Conservation (phyloP, 2,329 filamentous ascomycete species). For the Dendrostoma leiphaemia region DNA sequence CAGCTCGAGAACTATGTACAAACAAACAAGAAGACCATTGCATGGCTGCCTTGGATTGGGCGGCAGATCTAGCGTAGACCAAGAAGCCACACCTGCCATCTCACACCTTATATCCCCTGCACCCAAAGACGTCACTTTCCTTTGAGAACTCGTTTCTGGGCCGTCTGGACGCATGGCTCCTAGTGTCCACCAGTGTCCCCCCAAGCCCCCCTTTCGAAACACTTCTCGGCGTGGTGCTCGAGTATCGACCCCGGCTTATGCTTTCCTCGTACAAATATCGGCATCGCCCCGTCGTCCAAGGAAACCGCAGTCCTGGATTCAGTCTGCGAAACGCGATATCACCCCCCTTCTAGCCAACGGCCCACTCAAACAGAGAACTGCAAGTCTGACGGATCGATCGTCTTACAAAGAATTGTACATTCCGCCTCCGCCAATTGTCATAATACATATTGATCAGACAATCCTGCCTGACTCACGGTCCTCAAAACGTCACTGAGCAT, state of each 20-base stretch:
- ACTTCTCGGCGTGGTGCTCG: too few species aligned
- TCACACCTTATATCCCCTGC: background rate
- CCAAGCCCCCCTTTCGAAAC: too few species aligned
- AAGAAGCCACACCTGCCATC: background rate
- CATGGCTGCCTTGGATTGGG: background rate
- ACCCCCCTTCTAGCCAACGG: background rate
- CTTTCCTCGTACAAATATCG: background rate
- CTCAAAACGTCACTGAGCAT: background rate
- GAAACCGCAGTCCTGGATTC: background rate
- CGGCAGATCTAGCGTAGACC: background rate
- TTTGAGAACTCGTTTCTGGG: background rate
- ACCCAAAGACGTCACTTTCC: background rate
- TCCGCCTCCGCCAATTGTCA: slow-evolving; percentile 1
- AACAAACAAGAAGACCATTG: too few species aligned
- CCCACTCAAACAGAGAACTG: slow-evolving; percentile 4
- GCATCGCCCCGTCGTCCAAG: background rate
- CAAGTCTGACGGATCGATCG: too few species aligned
- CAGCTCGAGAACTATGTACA: too few species aligned
- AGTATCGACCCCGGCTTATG: too few species aligned
- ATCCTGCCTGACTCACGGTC: background rate
- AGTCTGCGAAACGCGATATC: background rate
- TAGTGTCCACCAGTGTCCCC: too few species aligned
- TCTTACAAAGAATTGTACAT: too few species aligned
- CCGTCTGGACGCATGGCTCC: too few species aligned
- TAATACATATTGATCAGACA: slow-evolving; percentile 8